Conservation (phyloP, 2,329 filamentous ascomycete species). For the Cercospora berteroae region DNA sequence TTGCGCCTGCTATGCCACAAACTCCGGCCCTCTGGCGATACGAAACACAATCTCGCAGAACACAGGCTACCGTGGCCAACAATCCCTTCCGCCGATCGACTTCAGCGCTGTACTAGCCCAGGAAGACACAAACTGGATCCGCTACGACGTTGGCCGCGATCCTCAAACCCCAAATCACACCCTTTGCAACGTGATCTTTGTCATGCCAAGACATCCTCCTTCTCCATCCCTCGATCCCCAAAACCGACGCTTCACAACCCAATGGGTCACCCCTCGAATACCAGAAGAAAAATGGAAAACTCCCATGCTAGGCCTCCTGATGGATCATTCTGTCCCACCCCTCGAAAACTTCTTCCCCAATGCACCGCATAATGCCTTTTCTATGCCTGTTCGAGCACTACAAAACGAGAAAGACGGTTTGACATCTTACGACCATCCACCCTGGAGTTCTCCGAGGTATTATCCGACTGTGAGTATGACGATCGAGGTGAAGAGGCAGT, state of each 20-base stretch:
- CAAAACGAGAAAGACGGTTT: slow-evolving; percentile 5
- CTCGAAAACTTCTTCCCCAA: slow-evolving; percentile 21
- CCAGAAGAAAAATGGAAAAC: slow-evolving; percentile 21
- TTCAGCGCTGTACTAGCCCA: slow-evolving; percentile 15
- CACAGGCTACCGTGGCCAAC: slow-evolving; percentile 6
- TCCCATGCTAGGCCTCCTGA: slow-evolving; percentile 18
- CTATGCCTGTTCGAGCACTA: slow-evolving; percentile 9
- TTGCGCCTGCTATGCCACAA: slow-evolving; percentile 9
- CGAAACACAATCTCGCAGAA: slow-evolving; percentile 4
- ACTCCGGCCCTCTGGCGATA: slow-evolving; percentile 2
- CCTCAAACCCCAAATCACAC: slow-evolving; percentile 13
- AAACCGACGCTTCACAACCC: slow-evolving; percentile 5
- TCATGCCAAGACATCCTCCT: slow-evolving; percentile 14
- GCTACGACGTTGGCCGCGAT: slow-evolving; percentile 21
- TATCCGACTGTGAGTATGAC: slow-evolving; percentile 26
- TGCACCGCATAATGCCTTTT: slow-evolving; percentile 12
- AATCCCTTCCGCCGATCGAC: slow-evolving; percentile 14
- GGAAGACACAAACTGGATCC: slow-evolving; percentile 22
- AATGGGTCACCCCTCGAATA: slow-evolving; percentile 20
- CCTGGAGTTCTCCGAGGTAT: slow-evolving; percentile 17
- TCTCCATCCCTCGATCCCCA: not conserved
- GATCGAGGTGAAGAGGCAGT: slow-evolving; percentile 23
- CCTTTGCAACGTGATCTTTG: slow-evolving; percentile 21
- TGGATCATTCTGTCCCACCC: slow-evolving; percentile 20
- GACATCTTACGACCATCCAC: slow-evolving; percentile 14